These are phyloP conservation scores for Tolypocladium cylindrosporum DNA, from an alignment of 2,329 filamentous ascomycete genomes.

Conservation along the genomic window DNA sequence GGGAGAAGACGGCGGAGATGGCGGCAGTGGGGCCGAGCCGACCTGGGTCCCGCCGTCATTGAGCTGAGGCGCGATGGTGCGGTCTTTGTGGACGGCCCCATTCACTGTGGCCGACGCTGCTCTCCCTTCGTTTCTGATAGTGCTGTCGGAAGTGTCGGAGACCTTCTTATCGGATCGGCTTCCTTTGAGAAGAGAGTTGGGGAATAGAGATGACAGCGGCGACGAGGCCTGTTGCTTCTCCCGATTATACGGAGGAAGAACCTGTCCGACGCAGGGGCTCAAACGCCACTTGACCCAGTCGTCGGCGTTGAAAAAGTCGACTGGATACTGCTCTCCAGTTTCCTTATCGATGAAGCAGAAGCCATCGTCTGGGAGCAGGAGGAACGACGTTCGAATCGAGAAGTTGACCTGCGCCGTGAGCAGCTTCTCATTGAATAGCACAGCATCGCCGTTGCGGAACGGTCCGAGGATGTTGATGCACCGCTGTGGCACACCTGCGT, in stretches of 20 bases:
- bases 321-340: slow-evolving; percentile 67
- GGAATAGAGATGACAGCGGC: slow-evolving; percentile 38
- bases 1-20: slow-evolving; percentile 10
- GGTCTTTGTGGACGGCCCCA: slow-evolving; percentile 28
- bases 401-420: slow-evolving; percentile 92
- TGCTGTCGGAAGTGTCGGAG: slow-evolving; percentile 5
- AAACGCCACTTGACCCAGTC: slow-evolving; percentile 71
- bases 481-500: slow-evolving; percentile 72
- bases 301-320: slow-evolving; percentile 75
- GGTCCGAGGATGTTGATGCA: slow-evolving; percentile 90
- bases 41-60: slow-evolving; percentile 4
- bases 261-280: slow-evolving; percentile 65
- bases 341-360: slow-evolving; percentile 78
- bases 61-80: slow-evolving; percentile 17
- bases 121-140: not conserved
- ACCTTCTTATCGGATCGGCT: slow-evolving; percentile 27
- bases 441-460: slow-evolving; percentile 83
- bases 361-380: slow-evolving; percentile 76
- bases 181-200: slow-evolving; percentile 28
- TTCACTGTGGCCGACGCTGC: not conserved
- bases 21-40: slow-evolving; percentile 8
- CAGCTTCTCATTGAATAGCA: slow-evolving; percentile 79
- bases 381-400: slow-evolving; percentile 76
- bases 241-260: slow-evolving; percentile 47
- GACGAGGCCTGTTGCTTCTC: slow-evolving; percentile 23